These are phyloP conservation scores for Basipetospora chlamydospora DNA, from an alignment of 2,329 filamentous ascomycete species.

Conservation along the genomic window DNA sequence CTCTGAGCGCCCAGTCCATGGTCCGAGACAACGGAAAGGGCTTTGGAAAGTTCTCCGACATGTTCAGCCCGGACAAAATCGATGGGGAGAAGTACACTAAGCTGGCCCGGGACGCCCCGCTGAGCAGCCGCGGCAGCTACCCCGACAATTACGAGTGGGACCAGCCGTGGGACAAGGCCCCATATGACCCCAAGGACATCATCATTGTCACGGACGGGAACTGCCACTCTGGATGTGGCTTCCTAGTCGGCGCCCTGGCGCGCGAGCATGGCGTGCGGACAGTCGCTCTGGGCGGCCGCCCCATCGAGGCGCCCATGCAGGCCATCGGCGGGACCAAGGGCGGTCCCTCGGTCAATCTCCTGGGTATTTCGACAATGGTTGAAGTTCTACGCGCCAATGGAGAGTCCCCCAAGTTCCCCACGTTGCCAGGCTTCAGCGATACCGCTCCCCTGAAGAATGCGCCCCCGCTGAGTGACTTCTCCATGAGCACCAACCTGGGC, in stretches of 20 bases:
- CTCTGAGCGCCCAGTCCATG: neutral
- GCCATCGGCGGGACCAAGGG: constrained; percentile 53
- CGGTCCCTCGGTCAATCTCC: constrained; percentile 12
- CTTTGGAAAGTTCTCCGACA: neutral
- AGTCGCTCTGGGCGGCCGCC: constrained; percentile 46
- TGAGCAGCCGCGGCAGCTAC: neutral
- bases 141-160: neutral
- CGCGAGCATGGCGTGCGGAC: constrained; percentile 3
- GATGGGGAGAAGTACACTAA: neutral
- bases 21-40: neutral
- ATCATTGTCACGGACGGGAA: constrained; percentile 13
- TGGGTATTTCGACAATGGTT: neutral
- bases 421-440: neutral
- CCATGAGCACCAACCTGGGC: constrained; percentile 8
- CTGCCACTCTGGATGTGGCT: constrained; percentile 12
- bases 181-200: constrained; percentile 8
- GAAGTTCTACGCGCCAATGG: neutral
- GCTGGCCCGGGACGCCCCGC: no score
- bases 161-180: neutral
- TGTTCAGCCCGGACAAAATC: constrained; percentile 1
- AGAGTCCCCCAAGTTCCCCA: no score
- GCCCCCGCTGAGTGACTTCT: neutral
- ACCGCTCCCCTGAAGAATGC: constrained; percentile 1
- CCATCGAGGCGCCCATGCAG: constrained; percentile 40
- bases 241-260: constrained; percentile 8